phyloP scores from a whole-genome alignment of 257 asterid species.

The Solanum arcanum region DNA sequence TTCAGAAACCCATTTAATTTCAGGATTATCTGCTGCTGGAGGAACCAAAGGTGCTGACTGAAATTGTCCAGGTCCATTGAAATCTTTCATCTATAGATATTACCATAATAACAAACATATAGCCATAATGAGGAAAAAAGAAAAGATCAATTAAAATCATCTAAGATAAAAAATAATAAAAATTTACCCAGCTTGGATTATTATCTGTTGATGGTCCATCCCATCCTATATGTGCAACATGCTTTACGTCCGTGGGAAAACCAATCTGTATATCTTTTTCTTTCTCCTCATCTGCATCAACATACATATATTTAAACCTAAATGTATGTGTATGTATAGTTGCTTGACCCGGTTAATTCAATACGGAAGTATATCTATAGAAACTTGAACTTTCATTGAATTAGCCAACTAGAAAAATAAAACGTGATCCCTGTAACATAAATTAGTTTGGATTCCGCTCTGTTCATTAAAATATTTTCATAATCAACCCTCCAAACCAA shows the following conservation, averaged over 20 bases:
- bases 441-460: background rate
- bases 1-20: conserved; percentile 78
- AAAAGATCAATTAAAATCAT: background rate
- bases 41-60: conserved; percentile 61
- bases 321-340: background rate
- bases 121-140: background rate
- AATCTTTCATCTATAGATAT: conserved; percentile 64
- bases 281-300: conserved; percentile 61
- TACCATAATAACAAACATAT: background rate
- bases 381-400: background rate
- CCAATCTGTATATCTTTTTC: conserved; percentile 75
- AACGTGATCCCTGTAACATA: background rate
- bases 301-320: background rate
- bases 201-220: conserved; percentile 66
- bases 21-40: conserved; percentile 40
- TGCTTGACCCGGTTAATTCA: background rate
- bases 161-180: background rate
- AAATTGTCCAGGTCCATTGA: conserved; percentile 21
- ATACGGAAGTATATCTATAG: background rate
- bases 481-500: background rate
- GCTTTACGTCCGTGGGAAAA: conserved; percentile 92
- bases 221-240: conserved; percentile 96
- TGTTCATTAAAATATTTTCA: background rate
- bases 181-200: conserved; percentile 64
- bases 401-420: background rate